phyloP scores from a whole-genome alignment of 139 green algal genomes.

The Tetradesmus obliquus region DNA sequence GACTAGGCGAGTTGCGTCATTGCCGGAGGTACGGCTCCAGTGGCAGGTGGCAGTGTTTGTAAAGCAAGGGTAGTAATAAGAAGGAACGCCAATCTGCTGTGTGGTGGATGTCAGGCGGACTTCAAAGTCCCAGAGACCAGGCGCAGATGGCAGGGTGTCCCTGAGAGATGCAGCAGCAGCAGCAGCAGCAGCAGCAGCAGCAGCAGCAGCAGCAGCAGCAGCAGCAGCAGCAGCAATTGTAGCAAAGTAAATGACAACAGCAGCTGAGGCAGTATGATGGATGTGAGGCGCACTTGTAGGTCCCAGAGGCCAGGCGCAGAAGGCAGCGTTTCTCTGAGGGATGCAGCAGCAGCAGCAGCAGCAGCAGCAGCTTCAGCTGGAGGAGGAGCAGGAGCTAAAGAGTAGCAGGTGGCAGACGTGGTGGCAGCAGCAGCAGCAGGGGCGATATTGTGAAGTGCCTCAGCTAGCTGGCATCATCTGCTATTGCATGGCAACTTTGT shows the following conservation, averaged over 20 bases:
- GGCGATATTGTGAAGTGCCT: not conserved
- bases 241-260: no score
- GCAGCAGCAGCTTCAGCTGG: not conserved
- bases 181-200: not conserved
- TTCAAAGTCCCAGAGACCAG: conserved; percentile 20
- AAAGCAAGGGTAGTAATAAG: conserved; percentile 14
- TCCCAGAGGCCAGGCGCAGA: not conserved
- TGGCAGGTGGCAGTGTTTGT: not conserved
- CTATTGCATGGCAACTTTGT: not conserved
- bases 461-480: not conserved
- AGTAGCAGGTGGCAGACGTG: not conserved
- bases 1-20: not conserved
- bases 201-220: not conserved
- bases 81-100: not conserved
- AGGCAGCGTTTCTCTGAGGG: not conserved
- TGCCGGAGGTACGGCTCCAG: not conserved
- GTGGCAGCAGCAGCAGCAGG: not conserved
- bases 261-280: not conserved
- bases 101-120: not conserved
- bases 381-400: not conserved
- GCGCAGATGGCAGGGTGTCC: not conserved
- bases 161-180: not conserved
- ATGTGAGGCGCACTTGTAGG: not conserved
- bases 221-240: not conserved
- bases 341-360: not conserved